These are phyloP conservation scores for Parmelia sp. DNA, from an alignment of 495 filamentous ascomycete genomes.

Conservation along the genomic window DNA sequence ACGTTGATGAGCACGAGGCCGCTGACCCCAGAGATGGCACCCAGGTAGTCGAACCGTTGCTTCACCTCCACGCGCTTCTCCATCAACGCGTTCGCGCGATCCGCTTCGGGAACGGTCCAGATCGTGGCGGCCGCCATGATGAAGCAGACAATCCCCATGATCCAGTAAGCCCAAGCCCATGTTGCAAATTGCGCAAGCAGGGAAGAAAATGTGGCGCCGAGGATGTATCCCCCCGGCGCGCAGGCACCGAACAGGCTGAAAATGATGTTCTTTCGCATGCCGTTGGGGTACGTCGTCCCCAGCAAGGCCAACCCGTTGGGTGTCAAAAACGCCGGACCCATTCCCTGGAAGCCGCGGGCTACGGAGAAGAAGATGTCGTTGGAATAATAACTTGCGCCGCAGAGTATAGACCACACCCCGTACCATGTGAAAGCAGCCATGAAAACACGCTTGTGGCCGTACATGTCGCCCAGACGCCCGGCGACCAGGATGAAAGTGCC, in stretches of 20 bases:
- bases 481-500: constrained; percentile 58
- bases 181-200: no score
- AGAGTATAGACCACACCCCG: constrained; percentile 48
- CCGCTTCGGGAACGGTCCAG: no score
- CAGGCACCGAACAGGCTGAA: neutral
- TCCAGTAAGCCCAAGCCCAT: neutral
- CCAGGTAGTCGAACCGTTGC: constrained; percentile 12
- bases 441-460: constrained; percentile 52
- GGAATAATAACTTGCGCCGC: constrained; percentile 42
- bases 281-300: constrained; percentile 48
- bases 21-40: constrained; percentile 21
- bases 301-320: constrained; percentile 60
- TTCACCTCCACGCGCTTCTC: no score
- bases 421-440: constrained; percentile 51
- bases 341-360: constrained; percentile 51
- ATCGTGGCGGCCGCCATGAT: no score
- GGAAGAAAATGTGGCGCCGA: neutral
- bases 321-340: constrained; percentile 53
- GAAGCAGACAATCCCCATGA: neutral
- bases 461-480: constrained; percentile 52
- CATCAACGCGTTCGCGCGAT: no score
- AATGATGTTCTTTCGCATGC: constrained; percentile 28
- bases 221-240: neutral
- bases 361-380: constrained; percentile 50
- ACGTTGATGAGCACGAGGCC: constrained; percentile 40